A percentile compares a stretch with the other conserved stretches of the same genome.
Evolutionary conservation across 805 yeast species (phyloP).

Genomic region (Candida argentea): DNA sequence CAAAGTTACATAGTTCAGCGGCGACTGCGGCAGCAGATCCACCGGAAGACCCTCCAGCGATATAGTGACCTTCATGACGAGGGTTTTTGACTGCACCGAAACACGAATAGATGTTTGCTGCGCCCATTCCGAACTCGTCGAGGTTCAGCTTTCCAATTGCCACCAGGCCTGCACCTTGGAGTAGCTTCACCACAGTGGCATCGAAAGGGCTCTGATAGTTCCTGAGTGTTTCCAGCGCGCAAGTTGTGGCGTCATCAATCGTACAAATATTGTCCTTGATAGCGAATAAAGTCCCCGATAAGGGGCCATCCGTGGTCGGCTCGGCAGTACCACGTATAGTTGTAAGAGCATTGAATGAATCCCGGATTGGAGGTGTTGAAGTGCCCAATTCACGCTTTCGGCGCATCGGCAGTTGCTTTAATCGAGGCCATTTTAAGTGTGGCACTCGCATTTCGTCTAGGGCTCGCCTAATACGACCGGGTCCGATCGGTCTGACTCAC

Average conservation of each 20-base stretch:
- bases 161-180: constrained; percentile 42
- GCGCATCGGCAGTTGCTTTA: no score
- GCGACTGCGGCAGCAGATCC: constrained; percentile 94
- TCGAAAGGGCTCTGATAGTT: constrained; percentile 67
- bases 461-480: no score
- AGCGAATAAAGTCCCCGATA: no score
- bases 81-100: constrained; percentile 56
- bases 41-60: constrained; percentile 90
- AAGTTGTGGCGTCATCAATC: constrained; percentile 56
- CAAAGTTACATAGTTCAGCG: constrained; percentile 54
- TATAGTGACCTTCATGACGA: constrained; percentile 14
- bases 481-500: no score
- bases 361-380: no score
- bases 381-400: no score
- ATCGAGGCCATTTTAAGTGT: no score
- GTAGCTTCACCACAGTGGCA: constrained; percentile 56
- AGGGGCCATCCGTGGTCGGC: no score
- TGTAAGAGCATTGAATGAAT: no score
- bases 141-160: constrained; percentile 77
- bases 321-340: background rate
- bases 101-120: constrained; percentile 45
- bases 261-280: constrained; percentile 78
- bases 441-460: no score
- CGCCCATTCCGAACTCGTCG: constrained; percentile 99
- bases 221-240: constrained; percentile 58